A percentile compares a stretch with the other conserved stretches of the same genome.
These are phyloP conservation scores for Zangia roseola DNA, from an alignment of 768 basidiomycete genomes.

Conservation along the genomic window DNA sequence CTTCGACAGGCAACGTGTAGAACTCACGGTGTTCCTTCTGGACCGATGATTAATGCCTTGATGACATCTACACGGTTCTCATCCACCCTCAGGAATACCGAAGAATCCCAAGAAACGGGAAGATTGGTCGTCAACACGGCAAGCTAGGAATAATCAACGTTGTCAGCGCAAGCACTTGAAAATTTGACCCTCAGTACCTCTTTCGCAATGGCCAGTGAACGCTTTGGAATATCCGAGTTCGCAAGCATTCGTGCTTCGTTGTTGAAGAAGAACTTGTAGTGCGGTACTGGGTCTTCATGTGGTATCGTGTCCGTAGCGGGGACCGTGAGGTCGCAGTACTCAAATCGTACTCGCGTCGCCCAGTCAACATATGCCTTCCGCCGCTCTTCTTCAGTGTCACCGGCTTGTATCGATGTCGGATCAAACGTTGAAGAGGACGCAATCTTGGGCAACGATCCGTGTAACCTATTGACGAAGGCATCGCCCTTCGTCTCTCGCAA, in stretches of 20 bases:
- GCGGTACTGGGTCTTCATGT: slow-evolving; percentile 54
- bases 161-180: slow-evolving; percentile 1
- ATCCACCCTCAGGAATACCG: slow-evolving; percentile 90
- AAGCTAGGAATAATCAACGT: slow-evolving; percentile 49
- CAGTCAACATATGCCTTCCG: slow-evolving; percentile 77
- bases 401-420: slow-evolving; percentile 33
- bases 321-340: slow-evolving; percentile 85
- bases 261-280: slow-evolving; percentile 82
- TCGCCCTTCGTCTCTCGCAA: slow-evolving; percentile 88
- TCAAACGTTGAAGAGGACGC: slow-evolving; percentile 51
- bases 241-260: slow-evolving; percentile 83
- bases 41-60: slow-evolving; percentile 89
- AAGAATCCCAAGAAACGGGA: slow-evolving; percentile 94
- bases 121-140: slow-evolving; percentile 92
- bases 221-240: slow-evolving; percentile 83
- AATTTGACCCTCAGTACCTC: slow-evolving; percentile 52
- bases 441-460: slow-evolving; percentile 73
- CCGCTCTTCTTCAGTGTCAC: slow-evolving; percentile 63
- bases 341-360: slow-evolving; percentile 80
- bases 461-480: slow-evolving; percentile 78
- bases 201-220: slow-evolving; percentile 93
- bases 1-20: not conserved
- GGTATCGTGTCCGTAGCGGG: slow-evolving; percentile 31
- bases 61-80: slow-evolving; percentile 90
- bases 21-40: slow-evolving; percentile 88